Evolutionary conservation across 495 filamentous ascomycete species (phyloP).

Genomic region (Penicillium manginii): DNA sequence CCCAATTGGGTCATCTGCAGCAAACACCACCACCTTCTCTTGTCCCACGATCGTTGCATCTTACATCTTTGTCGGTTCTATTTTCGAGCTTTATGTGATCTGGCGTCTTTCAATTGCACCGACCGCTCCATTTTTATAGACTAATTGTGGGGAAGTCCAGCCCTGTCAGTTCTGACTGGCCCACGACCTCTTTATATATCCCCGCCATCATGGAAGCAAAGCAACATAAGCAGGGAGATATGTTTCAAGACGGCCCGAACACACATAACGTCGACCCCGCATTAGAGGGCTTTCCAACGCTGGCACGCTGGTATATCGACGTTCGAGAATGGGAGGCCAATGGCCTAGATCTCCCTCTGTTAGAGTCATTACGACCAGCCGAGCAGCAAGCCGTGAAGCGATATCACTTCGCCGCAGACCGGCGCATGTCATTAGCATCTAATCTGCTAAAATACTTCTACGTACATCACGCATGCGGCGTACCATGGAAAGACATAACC

Average conservation of each 20-base stretch:
- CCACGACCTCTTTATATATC: neutral
- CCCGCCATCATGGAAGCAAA: constrained; percentile 15
- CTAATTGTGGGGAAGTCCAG: neutral
- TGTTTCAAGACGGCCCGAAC: constrained; percentile 3
- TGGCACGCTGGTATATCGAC: constrained; percentile 51
- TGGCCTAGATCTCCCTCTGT: constrained; percentile 38
- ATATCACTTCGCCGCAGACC: constrained; percentile 45
- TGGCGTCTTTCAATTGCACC: neutral
- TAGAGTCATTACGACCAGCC: constrained; percentile 36
- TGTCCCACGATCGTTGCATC: neutral
- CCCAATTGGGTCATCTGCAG: constrained; percentile 2
- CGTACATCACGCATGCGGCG: constrained; percentile 61
- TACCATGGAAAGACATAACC: constrained; percentile 67
- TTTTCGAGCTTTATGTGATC: neutral
- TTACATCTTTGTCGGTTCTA: neutral
- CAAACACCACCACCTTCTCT: neutral
- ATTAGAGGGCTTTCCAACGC: constrained; percentile 19
- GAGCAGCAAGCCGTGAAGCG: constrained; percentile 42
- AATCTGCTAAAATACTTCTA: constrained; percentile 79
- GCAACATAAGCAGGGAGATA: constrained; percentile 16
- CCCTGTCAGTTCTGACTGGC: neutral
- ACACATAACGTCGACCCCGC: constrained; percentile 4
- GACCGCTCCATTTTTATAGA: neutral
- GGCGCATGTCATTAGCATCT: constrained; percentile 65
- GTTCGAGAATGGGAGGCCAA: constrained; percentile 38